Percentiles rank a stretch among this genome's conserved stretches.
Evolutionary conservation across 2,329 filamentous ascomycete species (phyloP).

Genomic region (Botryotinia calthae): DNA sequence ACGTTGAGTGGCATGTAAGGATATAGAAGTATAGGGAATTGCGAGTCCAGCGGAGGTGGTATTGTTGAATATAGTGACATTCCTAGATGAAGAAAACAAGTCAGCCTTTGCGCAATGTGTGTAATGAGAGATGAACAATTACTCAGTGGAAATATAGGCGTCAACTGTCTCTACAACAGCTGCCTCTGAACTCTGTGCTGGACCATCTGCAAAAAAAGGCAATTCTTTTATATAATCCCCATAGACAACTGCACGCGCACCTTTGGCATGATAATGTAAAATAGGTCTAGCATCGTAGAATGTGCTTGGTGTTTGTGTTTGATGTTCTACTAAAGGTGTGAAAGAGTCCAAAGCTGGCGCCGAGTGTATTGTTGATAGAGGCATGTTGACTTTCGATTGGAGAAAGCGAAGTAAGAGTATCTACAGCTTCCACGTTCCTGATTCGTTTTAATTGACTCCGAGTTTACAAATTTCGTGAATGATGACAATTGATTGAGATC

Average conservation of each 20-base stretch:
- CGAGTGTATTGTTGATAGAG: slow-evolving; percentile 52
- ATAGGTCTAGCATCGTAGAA: slow-evolving; percentile 72
- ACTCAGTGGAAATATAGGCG: slow-evolving; percentile 60
- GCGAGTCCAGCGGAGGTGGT: slow-evolving; percentile 58
- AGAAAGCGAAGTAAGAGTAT: background rate
- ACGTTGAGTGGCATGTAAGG: slow-evolving; percentile 71
- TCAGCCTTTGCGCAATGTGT: slow-evolving; percentile 20
- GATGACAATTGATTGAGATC: background rate
- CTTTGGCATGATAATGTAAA: slow-evolving; percentile 60
- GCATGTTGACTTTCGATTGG: slow-evolving; percentile 26
- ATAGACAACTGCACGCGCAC: slow-evolving; percentile 57
- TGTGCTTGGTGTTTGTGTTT: slow-evolving; percentile 67
- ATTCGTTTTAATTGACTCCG: background rate
- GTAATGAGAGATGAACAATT: slow-evolving; percentile 30
- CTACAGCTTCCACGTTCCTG: background rate
- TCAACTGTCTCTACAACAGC: slow-evolving; percentile 38
- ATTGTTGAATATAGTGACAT: slow-evolving; percentile 63
- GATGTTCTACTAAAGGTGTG: slow-evolving; percentile 64
- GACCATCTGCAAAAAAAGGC: slow-evolving; percentile 44
- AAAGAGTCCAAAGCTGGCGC: slow-evolving; percentile 59
- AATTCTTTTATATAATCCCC: slow-evolving; percentile 54
- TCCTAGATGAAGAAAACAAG: slow-evolving; percentile 39
- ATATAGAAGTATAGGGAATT: slow-evolving; percentile 72
- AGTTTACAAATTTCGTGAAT: background rate
- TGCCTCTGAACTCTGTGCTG: slow-evolving; percentile 25